Conservation (phyloP, 1,139 yeast genomes). For the Wickerhamomyces sp. region DNA sequence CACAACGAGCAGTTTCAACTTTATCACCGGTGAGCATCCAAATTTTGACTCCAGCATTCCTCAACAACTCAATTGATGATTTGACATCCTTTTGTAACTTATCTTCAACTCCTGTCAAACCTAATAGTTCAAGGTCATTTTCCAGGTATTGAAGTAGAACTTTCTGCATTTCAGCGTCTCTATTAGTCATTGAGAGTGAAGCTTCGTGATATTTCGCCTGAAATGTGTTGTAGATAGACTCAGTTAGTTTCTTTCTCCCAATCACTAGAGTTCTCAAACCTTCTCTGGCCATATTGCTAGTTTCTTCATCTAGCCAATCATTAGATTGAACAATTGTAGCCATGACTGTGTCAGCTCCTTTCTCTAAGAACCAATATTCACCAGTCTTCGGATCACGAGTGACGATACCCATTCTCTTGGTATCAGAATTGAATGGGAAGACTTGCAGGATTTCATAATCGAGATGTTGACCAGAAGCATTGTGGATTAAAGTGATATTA, state of each 20-base stretch:
- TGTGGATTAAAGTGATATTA: conserved; percentile 63
- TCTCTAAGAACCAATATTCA: conserved; percentile 79
- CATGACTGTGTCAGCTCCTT: conserved; percentile 98
- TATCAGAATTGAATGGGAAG: conserved; percentile 93
- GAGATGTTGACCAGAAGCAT: conserved; percentile 46
- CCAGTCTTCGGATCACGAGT: conserved; percentile 55
- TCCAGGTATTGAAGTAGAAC: conserved; percentile 71
- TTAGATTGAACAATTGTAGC: conserved; percentile 72
- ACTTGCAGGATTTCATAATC: conserved; percentile 69
- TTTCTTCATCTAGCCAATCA: conserved; percentile 98
- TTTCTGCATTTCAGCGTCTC: conserved; percentile 69
- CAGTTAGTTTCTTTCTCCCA: conserved; percentile 67
- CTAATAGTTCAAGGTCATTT: conserved; percentile 77
- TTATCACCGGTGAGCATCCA: conserved; percentile 99
- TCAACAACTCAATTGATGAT: conserved; percentile 80
- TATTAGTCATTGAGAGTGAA: conserved; percentile 67
- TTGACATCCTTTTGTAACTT: conserved; percentile 88
- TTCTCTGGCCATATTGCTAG: conserved; percentile 96
- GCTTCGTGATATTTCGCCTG: conserved; percentile 64
- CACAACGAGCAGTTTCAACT: conserved; percentile 97
- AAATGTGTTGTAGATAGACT: conserved; percentile 56
- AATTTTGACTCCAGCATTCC: conserved; percentile 95
- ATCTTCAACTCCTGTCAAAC: conserved; percentile 97
- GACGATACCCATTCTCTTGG: conserved; percentile 94
- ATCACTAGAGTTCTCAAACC: conserved; percentile 93